Base-by-base conservation (phyloP, 305 asterid species). In the Solanum chacoense region DNA sequence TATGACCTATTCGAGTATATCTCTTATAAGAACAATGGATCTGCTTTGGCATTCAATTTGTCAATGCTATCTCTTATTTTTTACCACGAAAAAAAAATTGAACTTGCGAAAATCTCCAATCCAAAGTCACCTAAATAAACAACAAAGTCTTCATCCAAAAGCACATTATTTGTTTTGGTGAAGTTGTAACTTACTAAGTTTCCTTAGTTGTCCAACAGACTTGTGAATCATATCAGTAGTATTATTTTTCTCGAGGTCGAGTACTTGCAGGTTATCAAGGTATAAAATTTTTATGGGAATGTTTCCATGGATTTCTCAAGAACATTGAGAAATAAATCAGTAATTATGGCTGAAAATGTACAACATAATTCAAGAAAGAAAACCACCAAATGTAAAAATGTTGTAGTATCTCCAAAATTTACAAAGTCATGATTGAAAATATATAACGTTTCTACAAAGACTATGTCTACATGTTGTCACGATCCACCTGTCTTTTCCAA, bases 51-150 rank as follows among this genome's bases (percentile, higher is more conserved):
- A 18, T 55, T 18, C 24, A 55, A 55, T 55, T 55, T 18, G 22
- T 50, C 63, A 50, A 50, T 50, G 3, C 63, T 50, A 50, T 50
- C 63, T 14, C 63, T 50, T 50, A 14, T 50, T 2, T 50, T 50
- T 50, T 50, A 50, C 63, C 63, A 50, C 22, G 22, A 50, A 50
- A 14, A 50, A 50, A 14, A 16, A 14, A 50, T 50, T 16, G n/a
- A 50, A 50, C n/a, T 50, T 16, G 67, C 20, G 85, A 88, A 34
- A 90, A 85, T 77, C 85, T 87, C 26, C 26, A 88, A 26, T 14
- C 92, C 92, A 37, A 89, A 89, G 36, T 89, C 92, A 8, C 90
- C 88, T 31, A 89, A 59, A 63, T 91, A 89, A 29, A 80, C 91
- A 84, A 84, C 71, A 31, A 87, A 71, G 18, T 89, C 84, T 20